Percentiles rank a stretch among this genome's conserved stretches.
phyloP scores from a whole-genome alignment of 768 basidiomycete species.

The Lactarius quietus region DNA sequence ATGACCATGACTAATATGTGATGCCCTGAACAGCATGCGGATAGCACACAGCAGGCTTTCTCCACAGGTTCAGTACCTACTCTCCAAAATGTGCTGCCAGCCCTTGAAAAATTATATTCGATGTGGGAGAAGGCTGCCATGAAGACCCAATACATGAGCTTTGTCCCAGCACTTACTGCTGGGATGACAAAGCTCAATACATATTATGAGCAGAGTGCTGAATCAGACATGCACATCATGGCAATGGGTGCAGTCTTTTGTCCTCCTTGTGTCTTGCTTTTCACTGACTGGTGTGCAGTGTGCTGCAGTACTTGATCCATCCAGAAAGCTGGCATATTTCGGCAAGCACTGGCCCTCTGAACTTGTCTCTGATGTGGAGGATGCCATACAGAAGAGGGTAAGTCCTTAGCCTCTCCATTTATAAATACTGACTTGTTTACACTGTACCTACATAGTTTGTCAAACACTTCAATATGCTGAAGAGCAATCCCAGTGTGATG shows the following conservation, averaged over 20 bases:
- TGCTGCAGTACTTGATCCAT: not conserved
- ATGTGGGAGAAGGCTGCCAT: not conserved
- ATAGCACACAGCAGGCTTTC: not conserved
- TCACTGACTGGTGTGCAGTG: no score
- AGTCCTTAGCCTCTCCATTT: no score
- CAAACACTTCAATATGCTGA: not conserved
- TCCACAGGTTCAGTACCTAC: not conserved
- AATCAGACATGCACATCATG: no score
- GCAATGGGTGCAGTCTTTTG: not conserved
- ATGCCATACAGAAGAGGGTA: not conserved
- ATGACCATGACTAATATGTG: no score
- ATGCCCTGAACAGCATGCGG: not conserved
- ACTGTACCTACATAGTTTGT: not conserved
- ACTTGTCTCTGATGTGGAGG: not conserved
- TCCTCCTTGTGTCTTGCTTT: no score
- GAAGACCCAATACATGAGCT: fast-evolving
- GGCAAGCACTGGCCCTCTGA: not conserved
- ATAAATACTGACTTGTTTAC: no score
- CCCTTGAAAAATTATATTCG: not conserved
- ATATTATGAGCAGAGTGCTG: no score
- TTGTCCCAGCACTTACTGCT: no score
- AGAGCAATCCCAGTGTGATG: not conserved
- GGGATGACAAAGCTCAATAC: no score
- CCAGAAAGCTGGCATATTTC: not conserved
- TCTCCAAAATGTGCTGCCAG: not conserved